Conservation (phyloP, 352 stramenopile genomes). For the Globisporangium spinosum region DNA sequence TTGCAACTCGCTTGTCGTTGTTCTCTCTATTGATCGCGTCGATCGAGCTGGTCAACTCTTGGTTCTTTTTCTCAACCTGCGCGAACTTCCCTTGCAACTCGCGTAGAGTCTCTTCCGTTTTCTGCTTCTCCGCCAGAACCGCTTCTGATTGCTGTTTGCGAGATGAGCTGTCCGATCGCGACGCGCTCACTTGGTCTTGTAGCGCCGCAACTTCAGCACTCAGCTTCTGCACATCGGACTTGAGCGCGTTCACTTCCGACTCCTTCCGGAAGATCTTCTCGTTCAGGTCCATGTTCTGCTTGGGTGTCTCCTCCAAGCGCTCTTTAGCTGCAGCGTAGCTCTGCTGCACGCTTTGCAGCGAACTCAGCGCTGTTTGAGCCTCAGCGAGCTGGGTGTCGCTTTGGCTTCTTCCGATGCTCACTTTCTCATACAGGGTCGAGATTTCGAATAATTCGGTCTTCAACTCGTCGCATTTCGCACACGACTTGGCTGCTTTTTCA, state of each 20-base stretch:
- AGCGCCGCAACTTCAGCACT: constrained; percentile 38
- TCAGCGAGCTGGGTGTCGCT: constrained; percentile 60
- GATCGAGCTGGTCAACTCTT: constrained; percentile 39
- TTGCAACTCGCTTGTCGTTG: constrained; percentile 55
- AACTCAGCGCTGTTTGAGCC: constrained; percentile 37
- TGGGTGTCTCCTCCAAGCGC: constrained; percentile 40
- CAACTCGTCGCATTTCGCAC: constrained; percentile 38
- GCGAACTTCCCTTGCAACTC: constrained; percentile 36
- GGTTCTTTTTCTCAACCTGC: constrained; percentile 52
- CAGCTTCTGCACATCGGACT: constrained; percentile 42
- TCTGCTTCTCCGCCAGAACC: constrained; percentile 42
- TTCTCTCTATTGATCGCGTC: constrained; percentile 51
- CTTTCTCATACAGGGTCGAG: constrained; percentile 49
- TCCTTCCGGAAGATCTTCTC: constrained; percentile 58
- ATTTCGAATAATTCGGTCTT: constrained; percentile 50
- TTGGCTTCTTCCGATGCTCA: constrained; percentile 50
- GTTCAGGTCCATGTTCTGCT: constrained; percentile 52
- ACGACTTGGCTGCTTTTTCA: constrained; percentile 31
- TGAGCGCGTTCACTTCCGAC: constrained; percentile 38
- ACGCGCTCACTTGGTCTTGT: constrained; percentile 33
- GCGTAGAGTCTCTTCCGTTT: constrained; percentile 31
- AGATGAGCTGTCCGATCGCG: constrained; percentile 43
- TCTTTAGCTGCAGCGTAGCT: constrained; percentile 32
- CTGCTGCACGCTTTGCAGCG: constrained; percentile 42
- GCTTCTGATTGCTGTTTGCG: constrained; percentile 41